A percentile compares a stretch with the other conserved stretches of the same genome.
Conservation (phyloP, 208 protist species). For the Trypanosoma mega region DNA sequence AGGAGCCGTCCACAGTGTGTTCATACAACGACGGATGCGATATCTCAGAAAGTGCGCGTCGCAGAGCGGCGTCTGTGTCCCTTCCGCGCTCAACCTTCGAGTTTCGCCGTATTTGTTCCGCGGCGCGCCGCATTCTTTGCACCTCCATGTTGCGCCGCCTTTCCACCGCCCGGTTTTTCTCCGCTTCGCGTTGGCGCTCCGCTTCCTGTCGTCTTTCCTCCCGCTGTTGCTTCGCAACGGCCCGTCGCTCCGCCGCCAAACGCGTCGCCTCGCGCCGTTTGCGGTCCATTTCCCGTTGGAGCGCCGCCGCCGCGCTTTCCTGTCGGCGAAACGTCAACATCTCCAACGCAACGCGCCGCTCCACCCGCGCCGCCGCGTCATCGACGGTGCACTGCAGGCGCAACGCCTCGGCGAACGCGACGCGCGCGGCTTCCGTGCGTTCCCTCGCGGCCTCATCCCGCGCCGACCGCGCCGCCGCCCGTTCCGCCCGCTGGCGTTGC, state of each 20-base stretch:
- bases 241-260: conserved; percentile 7
- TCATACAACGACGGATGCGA: conserved; percentile 17
- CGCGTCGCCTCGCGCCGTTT: conserved; percentile 12
- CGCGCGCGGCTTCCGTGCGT: background rate
- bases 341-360: conserved; percentile 12
- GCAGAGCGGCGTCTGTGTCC: too few species aligned
- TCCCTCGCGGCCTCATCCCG: background rate
- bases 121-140: background rate
- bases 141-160: background rate
- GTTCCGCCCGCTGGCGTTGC: background rate
- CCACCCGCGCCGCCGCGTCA: conserved; percentile 17
- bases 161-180: background rate
- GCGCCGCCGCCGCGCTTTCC: background rate
- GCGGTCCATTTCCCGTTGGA: conserved; percentile 7
- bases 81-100: too few species aligned
- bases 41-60: conserved; percentile 2
- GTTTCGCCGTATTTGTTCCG: too few species aligned
- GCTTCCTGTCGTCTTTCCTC: background rate
- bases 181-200: conserved; percentile 1
- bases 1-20: background rate
- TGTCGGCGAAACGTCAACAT: conserved; percentile 21
- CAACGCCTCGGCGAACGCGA: conserved; percentile 12
- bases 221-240: conserved; percentile 5
- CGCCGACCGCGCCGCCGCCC: too few species aligned
- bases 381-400: conserved; percentile 8